Evolutionary conservation across 495 filamentous ascomycete genomes (phyloP).

Genomic region (Daldinia bambusicola): DNA sequence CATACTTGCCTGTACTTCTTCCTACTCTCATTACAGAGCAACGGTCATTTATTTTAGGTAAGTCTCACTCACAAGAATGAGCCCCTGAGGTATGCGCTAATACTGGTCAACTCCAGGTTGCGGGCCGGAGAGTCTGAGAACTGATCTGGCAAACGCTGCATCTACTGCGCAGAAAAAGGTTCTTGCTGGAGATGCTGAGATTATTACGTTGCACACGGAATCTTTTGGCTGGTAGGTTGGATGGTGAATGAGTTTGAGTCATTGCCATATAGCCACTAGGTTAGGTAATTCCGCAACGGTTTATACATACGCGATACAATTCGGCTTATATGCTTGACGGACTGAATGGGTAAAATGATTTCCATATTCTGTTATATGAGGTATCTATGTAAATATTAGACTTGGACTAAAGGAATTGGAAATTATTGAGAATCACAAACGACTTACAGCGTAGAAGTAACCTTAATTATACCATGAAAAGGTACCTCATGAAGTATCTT

Average conservation of each 20-base stretch:
- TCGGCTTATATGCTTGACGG: too few species aligned
- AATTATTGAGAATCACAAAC: not conserved
- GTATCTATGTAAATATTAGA: not conserved
- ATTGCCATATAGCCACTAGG: not conserved
- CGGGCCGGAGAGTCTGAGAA: constrained; percentile 73
- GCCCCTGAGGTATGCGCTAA: not conserved
- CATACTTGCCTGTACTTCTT: constrained; percentile 29
- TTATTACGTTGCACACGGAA: constrained; percentile 80
- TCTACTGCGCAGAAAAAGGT: constrained; percentile 72
- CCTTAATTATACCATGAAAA: too few species aligned
- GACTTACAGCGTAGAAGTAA: not conserved
- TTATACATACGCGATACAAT: too few species aligned
- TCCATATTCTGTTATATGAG: not conserved
- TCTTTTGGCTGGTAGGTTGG: constrained; percentile 51
- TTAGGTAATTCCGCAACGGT: too few species aligned
- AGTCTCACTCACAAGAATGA: constrained; percentile 6
- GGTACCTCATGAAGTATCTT: not conserved
- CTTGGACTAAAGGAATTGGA: not conserved
- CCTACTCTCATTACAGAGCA: constrained; percentile 26
- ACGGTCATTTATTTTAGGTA: constrained; percentile 31
- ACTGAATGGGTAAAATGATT: not conserved
- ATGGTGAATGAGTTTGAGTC: not conserved
- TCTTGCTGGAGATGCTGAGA: constrained; percentile 65
- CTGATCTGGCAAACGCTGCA: constrained; percentile 72
- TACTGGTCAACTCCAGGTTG: constrained; percentile 56